A percentile compares a stretch with the other conserved stretches of the same genome.
Evolutionary conservation across 2,329 filamentous ascomycete species (phyloP).

Genomic region (Macrophomina tecta): DNA sequence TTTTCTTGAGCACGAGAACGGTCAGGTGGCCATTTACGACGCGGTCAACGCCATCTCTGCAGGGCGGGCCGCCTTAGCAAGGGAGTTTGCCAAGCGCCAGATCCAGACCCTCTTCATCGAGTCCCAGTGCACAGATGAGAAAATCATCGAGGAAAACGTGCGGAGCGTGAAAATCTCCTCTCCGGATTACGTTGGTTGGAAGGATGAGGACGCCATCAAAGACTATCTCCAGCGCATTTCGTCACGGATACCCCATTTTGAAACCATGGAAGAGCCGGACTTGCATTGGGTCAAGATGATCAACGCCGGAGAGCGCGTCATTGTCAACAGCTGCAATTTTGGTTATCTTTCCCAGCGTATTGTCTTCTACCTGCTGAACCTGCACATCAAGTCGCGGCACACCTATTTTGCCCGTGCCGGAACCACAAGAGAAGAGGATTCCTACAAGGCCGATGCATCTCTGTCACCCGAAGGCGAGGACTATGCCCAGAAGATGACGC

Average conservation of each 20-base stretch:
- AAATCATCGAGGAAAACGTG: conserved; percentile 94
- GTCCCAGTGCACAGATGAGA: conserved; percentile 90
- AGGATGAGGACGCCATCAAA: conserved; percentile 87
- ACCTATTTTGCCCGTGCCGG: conserved; percentile 93
- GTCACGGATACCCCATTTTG: conserved; percentile 91
- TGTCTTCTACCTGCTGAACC: conserved; percentile 96
- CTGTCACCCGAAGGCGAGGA: conserved; percentile 79
- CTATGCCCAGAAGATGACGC: conserved; percentile 80
- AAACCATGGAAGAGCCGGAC: conserved; percentile 93
- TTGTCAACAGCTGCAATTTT: conserved; percentile 97
- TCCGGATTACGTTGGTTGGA: conserved; percentile 94
- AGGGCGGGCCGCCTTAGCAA: conserved; percentile 82
- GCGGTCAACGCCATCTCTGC: conserved; percentile 90
- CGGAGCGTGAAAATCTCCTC: conserved; percentile 97
- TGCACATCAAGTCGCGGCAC: conserved; percentile 93
- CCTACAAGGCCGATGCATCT: conserved; percentile 87
- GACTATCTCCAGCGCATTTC: conserved; percentile 91
- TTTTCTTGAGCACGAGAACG: conserved; percentile 96
- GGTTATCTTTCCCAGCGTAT: conserved; percentile 96
- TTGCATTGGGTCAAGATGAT: conserved; percentile 99
- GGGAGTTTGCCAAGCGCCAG: conserved; percentile 97
- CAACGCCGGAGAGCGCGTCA: conserved; percentile 89
- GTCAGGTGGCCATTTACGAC: conserved; percentile 97
- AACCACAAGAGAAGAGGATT: conserved; percentile 84
- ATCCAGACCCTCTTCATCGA: conserved; percentile 97